phyloP scores from a whole-genome alignment of 2,329 filamentous ascomycete species.

The Colletotrichum kahawae region DNA sequence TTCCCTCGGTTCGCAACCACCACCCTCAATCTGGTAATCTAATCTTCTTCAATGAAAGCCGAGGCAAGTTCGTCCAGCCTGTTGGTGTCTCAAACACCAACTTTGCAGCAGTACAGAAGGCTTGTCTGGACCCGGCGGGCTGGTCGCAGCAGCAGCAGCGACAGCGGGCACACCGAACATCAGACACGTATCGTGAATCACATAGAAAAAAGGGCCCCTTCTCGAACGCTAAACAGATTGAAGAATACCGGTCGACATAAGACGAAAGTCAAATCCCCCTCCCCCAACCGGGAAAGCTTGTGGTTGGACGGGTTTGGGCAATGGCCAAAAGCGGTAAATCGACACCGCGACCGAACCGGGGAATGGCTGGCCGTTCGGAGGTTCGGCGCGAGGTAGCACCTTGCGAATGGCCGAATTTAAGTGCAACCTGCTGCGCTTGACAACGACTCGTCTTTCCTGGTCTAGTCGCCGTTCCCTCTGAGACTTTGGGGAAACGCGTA shows the following conservation, averaged over 20 bases:
- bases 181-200: too few relatives aligned
- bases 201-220: background rate
- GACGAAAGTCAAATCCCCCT: background rate
- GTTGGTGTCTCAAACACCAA: background rate
- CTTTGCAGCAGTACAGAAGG: background rate
- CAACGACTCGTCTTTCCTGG: background rate
- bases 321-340: background rate
- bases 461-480: background rate
- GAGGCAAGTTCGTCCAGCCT: background rate
- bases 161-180: background rate
- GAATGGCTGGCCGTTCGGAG: background rate
- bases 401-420: background rate
- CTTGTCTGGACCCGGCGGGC: background rate
- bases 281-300: background rate
- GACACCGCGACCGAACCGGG: too few relatives aligned
- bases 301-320: background rate
- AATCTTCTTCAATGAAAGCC: background rate
- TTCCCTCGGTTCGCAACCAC: background rate
- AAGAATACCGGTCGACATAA: background rate
- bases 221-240: background rate
- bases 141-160: background rate
- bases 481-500: too few relatives aligned
- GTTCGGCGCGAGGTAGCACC: background rate
- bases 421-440: background rate
- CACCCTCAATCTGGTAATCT: background rate